Base-by-base conservation (phyloP, 768 basidiomycete genomes). In the Cyclocybe cylindracea region DNA sequence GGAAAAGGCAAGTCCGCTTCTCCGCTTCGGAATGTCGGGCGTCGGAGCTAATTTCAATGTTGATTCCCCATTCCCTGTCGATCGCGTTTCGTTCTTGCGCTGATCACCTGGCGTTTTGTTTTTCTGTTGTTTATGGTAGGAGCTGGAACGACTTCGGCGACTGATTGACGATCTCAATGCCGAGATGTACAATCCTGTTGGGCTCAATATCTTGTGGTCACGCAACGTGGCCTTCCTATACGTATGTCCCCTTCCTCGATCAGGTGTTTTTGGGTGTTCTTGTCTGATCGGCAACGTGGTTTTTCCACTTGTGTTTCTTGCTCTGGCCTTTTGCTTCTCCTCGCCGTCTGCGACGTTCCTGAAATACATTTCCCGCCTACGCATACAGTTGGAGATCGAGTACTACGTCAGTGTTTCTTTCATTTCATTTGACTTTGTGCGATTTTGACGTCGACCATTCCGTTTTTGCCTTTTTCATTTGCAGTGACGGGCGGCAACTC, bases 151-250 rank as follows among this genome's bases (percentile, higher is more conserved):
- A 45, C 73, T 96, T 29, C 78, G 83, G 49, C 59, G 65, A 13
- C 71, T 83, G 31, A 79, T 99, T 53, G 78, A 85, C 33, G 73
- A 81, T 46, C 70, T 87, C 43, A 99, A 99, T 67, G 65, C 67
- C 19, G 78, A 79, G 44, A 51, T 91, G 14, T 97, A 86, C 73
- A 94, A 98, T 63, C 89, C 91, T 0, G 84, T 77, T 7, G 97
- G 97, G 1, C 70, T 99, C 59, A 89, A 94, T 58, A 82, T 98
- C 38, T 72, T 94, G 11, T 91, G 88, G 82, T 97, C 97, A 1
- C 74, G 83, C 41, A 78, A 81, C 61, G 87, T 89, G 49, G 97
- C 90, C 0, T 94, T 95, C 67, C 77, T 98, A 59, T 99, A 89
- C 71, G 96, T 98, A 66, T 70, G 95, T 88, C 43, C 48, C 7